Evolutionary conservation across 345 rosid genomes (phyloP).

Genomic region (Citrus glauca): DNA sequence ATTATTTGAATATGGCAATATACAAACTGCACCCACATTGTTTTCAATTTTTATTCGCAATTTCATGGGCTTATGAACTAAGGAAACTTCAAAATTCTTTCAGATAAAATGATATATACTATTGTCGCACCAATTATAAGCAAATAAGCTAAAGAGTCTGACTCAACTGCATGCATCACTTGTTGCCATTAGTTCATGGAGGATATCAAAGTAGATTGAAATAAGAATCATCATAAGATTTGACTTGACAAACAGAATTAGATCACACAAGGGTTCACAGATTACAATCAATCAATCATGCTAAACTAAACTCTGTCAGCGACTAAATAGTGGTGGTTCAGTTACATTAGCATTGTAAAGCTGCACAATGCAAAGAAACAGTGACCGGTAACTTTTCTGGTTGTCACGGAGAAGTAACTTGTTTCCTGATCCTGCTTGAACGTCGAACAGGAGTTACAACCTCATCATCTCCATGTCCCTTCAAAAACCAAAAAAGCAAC

Average conservation of each 20-base stretch:
- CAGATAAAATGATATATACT: too few species aligned
- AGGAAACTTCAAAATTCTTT: too few species aligned
- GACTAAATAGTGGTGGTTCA: background rate
- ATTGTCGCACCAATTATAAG: too few species aligned
- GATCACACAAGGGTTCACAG: background rate
- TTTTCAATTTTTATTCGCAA: too few species aligned
- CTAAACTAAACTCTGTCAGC: constrained; percentile 21
- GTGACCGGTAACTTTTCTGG: background rate
- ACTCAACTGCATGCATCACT: too few species aligned
- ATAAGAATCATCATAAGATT: constrained; percentile 9
- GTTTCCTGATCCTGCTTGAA: constrained; percentile 67
- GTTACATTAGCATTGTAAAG: constrained; percentile 21
- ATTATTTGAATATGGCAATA: too few species aligned
- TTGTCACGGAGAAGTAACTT: constrained; percentile 47
- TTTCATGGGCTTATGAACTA: too few species aligned
- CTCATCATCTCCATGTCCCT: constrained; percentile 59
- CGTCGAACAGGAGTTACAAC: constrained; percentile 77
- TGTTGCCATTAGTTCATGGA: too few species aligned
- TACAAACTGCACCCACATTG: too few species aligned
- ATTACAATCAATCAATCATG: constrained; percentile 4
- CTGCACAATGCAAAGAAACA: constrained; percentile 24
- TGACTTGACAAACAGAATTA: background rate
- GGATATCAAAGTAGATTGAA: background rate
- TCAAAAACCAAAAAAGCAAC: constrained; percentile 15
- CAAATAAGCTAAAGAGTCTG: too few species aligned